Evolutionary conservation across 805 yeast genomes (phyloP).

Genomic region (Grigorovia jiainica): DNA sequence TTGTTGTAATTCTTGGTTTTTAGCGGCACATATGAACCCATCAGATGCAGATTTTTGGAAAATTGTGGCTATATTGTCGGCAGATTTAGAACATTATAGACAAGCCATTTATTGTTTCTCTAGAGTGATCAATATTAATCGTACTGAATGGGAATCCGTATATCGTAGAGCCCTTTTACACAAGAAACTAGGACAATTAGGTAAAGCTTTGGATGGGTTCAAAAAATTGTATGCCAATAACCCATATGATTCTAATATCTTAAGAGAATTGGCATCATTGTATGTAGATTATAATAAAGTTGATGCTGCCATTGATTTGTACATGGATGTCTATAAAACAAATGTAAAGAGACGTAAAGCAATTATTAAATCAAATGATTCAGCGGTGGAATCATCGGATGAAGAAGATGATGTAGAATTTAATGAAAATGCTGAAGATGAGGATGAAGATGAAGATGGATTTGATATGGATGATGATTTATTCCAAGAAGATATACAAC

Average conservation of each 20-base stretch:
- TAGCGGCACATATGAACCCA: slow-evolving; percentile 71
- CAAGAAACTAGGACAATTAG: slow-evolving; percentile 53
- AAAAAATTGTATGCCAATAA: slow-evolving; percentile 44
- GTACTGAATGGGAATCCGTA: slow-evolving; percentile 45
- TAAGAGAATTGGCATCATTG: slow-evolving; percentile 51
- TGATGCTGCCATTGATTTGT: slow-evolving; percentile 66
- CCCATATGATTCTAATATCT: slow-evolving; percentile 51
- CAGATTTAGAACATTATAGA: slow-evolving; percentile 54
- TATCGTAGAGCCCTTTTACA: slow-evolving; percentile 60
- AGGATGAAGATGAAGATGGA: slow-evolving; percentile 12
- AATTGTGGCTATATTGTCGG: slow-evolving; percentile 59
- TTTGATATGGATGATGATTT: slow-evolving; percentile 3
- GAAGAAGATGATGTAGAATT: slow-evolving; percentile 20
- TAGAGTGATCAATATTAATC: slow-evolving; percentile 45
- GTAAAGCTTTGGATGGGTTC: slow-evolving; percentile 67
- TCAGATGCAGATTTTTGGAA: slow-evolving; percentile 75
- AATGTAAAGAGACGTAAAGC: slow-evolving; percentile 40
- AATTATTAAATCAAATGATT: slow-evolving; percentile 21
- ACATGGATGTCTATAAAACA: slow-evolving; percentile 51
- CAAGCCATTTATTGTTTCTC: slow-evolving; percentile 77
- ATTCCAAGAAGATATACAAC: slow-evolving; percentile 18
- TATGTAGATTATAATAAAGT: slow-evolving; percentile 45
- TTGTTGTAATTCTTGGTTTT: slow-evolving; percentile 71
- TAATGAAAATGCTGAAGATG: slow-evolving; percentile 9
- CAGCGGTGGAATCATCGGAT: slow-evolving; percentile 26